Conservation (phyloP, 2,329 filamentous ascomycete species). For the Bipolaris zeicola region DNA sequence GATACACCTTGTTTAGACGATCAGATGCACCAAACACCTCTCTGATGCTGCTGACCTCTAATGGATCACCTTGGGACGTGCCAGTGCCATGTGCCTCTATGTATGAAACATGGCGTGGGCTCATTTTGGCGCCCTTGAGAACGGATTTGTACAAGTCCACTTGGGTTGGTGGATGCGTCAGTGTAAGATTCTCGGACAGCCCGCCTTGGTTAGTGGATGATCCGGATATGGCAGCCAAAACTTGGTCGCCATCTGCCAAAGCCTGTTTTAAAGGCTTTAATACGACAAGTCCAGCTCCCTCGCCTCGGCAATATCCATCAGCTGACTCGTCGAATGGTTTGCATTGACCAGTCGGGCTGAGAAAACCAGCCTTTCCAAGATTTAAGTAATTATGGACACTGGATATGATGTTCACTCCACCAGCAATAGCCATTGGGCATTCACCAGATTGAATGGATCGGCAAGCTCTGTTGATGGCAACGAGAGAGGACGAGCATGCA, state of each 20-base stretch:
- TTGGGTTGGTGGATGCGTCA: constrained; percentile 29
- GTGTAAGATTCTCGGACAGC: constrained; percentile 27
- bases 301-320: constrained; percentile 4
- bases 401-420: constrained; percentile 30
- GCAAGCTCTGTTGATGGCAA: constrained; percentile 41
- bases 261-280: constrained; percentile 37
- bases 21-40: constrained; percentile 10
- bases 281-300: constrained; percentile 24
- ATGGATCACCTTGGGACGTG: constrained; percentile 35
- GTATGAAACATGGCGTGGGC: constrained; percentile 34
- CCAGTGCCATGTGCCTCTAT: constrained; percentile 43
- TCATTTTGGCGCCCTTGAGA: constrained; percentile 35
- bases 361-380: constrained; percentile 3
- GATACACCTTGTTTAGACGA: constrained; percentile 17
- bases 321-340: constrained; percentile 1
- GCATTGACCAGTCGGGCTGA: constrained; percentile 1
- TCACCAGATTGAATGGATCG: constrained; percentile 35
- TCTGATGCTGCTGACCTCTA: constrained; percentile 27
- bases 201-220: constrained; percentile 40
- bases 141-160: constrained; percentile 16
- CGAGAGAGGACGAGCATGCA: constrained; percentile 42
- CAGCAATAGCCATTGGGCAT: constrained; percentile 32
- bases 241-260: constrained; percentile 33
- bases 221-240: constrained; percentile 37
- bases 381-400: neutral